Conservation (phyloP, 768 basidiomycete genomes). For the Jaapia argillacea region DNA sequence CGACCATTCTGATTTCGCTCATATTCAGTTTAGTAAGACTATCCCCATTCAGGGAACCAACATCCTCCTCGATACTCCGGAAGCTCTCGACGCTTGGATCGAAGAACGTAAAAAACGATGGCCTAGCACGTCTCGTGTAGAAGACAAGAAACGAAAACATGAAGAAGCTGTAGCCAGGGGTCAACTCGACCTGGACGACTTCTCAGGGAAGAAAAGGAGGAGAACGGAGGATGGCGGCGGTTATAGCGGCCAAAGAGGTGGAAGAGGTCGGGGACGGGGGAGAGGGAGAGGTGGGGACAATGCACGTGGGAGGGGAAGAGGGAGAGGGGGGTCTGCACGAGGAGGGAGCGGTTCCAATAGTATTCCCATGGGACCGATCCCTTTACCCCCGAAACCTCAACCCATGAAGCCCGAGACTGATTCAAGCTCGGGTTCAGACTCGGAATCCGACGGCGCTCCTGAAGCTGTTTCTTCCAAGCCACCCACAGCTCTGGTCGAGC, state of each 20-base stretch:
- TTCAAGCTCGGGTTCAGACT: conserved; percentile 8
- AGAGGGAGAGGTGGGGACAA: conserved; percentile 16
- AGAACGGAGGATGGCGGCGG: conserved; percentile 19
- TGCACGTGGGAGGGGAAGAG: conserved; percentile 1
- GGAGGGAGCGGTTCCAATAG: conserved; percentile 1
- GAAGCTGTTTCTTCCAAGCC: conserved; percentile 50
- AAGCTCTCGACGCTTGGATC: conserved; percentile 78
- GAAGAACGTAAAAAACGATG: conserved; percentile 81
- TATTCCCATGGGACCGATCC: too few species aligned
- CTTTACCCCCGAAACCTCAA: conserved; percentile 6
- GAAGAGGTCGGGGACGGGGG: conserved; percentile 22
- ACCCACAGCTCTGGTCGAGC: conserved; percentile 9
- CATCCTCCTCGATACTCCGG: conserved; percentile 68
- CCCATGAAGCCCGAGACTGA: conserved; percentile 2
- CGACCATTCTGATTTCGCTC: conserved; percentile 2
- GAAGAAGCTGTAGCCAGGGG: conserved; percentile 77
- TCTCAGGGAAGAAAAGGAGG: conserved; percentile 34
- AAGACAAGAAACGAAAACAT: conserved; percentile 73
- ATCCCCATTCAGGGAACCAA: conserved; percentile 74
- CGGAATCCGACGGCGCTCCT: conserved; percentile 33
- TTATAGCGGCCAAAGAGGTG: conserved; percentile 20
- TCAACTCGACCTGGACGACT: conserved; percentile 47
- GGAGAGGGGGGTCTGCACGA: background rate
- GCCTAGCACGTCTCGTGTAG: conserved; percentile 59
- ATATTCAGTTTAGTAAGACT: conserved; percentile 39